Base-by-base conservation (phyloP, 2,329 filamentous ascomycete genomes). In the Sporothrix dimorphospora region DNA sequence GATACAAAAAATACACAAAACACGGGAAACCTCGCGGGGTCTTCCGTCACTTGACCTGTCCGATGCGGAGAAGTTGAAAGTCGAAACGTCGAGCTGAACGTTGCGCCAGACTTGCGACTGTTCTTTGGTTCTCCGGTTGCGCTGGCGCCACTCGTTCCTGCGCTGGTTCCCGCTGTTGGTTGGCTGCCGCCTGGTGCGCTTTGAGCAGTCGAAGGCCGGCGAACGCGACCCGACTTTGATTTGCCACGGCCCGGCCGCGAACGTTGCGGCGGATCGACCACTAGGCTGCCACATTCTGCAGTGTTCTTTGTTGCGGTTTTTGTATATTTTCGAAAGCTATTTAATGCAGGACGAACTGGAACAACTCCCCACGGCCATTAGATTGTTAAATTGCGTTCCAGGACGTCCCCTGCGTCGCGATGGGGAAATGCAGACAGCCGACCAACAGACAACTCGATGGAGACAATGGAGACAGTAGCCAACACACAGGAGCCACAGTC, bases 1-100 rank as follows among this genome's bases (percentile, higher is more conserved):
- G 57, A 63, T 8, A 61, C 24, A 34, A 49, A 38, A 40, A 51
- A 59, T 1, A 27, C 4, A 24, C 27, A 30, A 30, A 8, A 34
- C 6, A 61, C 57, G 19, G 34, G 14, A 61, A 38, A 24, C 49
- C 2, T 47, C 45, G 53, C 24, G 24, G 12, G 24, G 30, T 40
- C 55, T 7, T 11, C n/a, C 27, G 40, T 65, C 40, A 42, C 38
- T 65, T 24, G 59, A 45, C 38, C 59, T 61, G 59, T 12, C 57
- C 38, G 59, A 65, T 65, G 38, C 59, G 21, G 59, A 45, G 59
- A 65, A 42, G n/a, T 24, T n/a, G 11, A 63, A n/a, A 63, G n/a
- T 24, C 38, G 11, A 63, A n/a, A 63, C 24, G 59, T 16, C 27
- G 12, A 65, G 6, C 34, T 42, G 34, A 24, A 40, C 34, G 53